Evolutionary conservation across 73 alveolate genomes (phyloP), one percentile per base, ranked within the genome.

Genomic region (Tetrahymena malaccensis): DNA sequence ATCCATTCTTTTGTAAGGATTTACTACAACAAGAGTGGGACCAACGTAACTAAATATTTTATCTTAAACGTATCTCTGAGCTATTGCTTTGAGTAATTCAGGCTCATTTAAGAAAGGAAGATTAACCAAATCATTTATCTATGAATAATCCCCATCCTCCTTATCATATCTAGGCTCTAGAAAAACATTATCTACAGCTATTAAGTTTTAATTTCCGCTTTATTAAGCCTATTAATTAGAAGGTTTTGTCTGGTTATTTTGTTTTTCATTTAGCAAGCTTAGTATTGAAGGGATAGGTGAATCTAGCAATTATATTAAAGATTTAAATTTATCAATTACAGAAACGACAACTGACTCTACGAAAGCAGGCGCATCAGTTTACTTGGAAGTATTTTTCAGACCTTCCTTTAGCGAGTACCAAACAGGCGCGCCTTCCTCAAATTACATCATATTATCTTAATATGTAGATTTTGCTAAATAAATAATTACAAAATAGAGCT

Each of bases 11-110:
- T 99, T 98, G 85, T 98, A 99, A 38, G 99, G 99, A 96, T 99
- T 99, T 85, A 98, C 97, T 50, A 98, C 99, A 34, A 99, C 96
- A 55, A 99, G 96, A 43, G 99, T 99, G 15, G 99, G 99, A 56
- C 99, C 99, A 35, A 99, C 99, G 96, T 98, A 98, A 15, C 99
- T 99, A 96, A 98, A 99, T 84, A 99, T 99, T 94, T 96, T 98
- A 96, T 99, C 98, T 43, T 95, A 43, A 31, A 93, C 89, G 96
- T 98, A 99, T 96, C 99, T 93, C 93, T 96, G 50, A 19, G 84
- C 85, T 34, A 95, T 35, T 34, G 93, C 94, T 40, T 95, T 89
- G 16, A 95, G 95, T 58, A 95, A 58, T 89, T 95, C 97, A 33
- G 97, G 95, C 38, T 95, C 97, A 85, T 95, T 95, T 27, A 95